A percentile compares a stretch with the other conserved stretches of the same genome.
phyloP scores from a whole-genome alignment of 2,329 filamentous ascomycete genomes.

The Alternaria brassicae region DNA sequence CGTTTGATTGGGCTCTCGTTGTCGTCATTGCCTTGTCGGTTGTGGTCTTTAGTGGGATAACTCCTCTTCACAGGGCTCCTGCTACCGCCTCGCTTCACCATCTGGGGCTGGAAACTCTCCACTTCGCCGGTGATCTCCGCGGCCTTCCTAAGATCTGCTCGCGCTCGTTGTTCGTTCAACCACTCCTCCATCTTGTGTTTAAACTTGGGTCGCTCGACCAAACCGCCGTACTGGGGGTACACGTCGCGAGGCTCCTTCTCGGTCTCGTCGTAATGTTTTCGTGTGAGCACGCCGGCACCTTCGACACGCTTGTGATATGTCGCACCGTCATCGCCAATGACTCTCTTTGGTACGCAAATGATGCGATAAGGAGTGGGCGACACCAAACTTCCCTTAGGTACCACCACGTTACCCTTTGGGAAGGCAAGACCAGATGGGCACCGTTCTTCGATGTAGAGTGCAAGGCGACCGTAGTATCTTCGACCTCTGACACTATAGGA shows the following conservation, averaged over 20 bases:
- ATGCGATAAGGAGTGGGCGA: slow-evolving; percentile 35
- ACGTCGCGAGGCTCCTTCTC: slow-evolving; percentile 40
- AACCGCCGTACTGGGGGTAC: slow-evolving; percentile 41
- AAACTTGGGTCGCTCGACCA: slow-evolving; percentile 42
- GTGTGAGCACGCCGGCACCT: slow-evolving; percentile 17
- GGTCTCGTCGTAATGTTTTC: slow-evolving; percentile 33
- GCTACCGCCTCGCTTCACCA: slow-evolving; percentile 2
- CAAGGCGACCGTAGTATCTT: slow-evolving; percentile 41
- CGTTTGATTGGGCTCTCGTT: slow-evolving; percentile 29
- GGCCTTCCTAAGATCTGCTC: slow-evolving; percentile 25
- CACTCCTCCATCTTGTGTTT: slow-evolving; percentile 40
- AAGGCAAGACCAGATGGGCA: slow-evolving; percentile 42
- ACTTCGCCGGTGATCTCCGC: slow-evolving; percentile 14
- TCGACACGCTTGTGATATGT: background rate
- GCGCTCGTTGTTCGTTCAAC: slow-evolving; percentile 33
- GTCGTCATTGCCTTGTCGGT: background rate
- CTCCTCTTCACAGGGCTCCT: slow-evolving; percentile 1
- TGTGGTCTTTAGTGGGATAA: background rate
- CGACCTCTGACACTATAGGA: slow-evolving; percentile 39
- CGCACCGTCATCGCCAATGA: background rate
- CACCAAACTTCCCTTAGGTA: slow-evolving; percentile 14
- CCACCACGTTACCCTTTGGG: slow-evolving; percentile 35
- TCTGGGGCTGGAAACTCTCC: slow-evolving; percentile 12
- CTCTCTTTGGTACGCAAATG: slow-evolving; percentile 22
- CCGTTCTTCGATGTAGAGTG: slow-evolving; percentile 39